Conservation (phyloP, 345 rosid species). For the Lepidium aucheri region DNA sequence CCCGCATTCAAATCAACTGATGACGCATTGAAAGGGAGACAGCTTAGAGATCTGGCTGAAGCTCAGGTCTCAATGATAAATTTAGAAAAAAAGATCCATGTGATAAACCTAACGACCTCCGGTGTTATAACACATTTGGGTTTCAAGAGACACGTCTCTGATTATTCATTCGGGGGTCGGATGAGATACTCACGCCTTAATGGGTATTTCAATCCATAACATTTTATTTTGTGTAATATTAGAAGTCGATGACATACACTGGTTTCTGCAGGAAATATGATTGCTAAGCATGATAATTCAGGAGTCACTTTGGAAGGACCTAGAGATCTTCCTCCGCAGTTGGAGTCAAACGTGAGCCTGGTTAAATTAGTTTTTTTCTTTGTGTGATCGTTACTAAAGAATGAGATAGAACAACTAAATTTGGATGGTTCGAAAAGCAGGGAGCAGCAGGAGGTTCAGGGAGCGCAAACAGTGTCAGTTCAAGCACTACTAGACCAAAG, state of each 20-base stretch:
- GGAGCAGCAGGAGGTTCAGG: too few species aligned
- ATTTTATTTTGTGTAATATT: background rate
- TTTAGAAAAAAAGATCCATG: conserved; percentile 16
- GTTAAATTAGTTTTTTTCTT: background rate
- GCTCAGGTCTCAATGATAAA: conserved; percentile 28
- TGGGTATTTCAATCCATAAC: conserved; percentile 29
- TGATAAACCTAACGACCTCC: conserved; percentile 33
- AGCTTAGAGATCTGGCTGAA: conserved; percentile 31
- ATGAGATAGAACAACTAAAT: background rate
- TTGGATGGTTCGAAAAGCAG: background rate
- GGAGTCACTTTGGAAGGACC: conserved; percentile 43
- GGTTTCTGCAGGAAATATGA: conserved; percentile 43
- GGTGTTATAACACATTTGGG: conserved; percentile 31
- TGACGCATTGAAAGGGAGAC: conserved; percentile 32
- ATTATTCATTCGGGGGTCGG: conserved; percentile 34
- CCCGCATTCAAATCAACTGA: conserved; percentile 22
- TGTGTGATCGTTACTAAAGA: background rate
- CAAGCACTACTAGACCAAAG: conserved; percentile 45
- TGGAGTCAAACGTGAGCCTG: conserved; percentile 22
- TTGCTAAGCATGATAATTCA: conserved; percentile 45
- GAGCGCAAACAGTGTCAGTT: conserved; percentile 48
- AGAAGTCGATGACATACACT: conserved; percentile 30
- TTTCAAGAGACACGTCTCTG: conserved; percentile 33
- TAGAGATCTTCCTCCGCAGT: conserved; percentile 12
- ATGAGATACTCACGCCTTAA: conserved; percentile 32